Base-by-base conservation (phyloP, 495 filamentous ascomycete species). In the Hypoxylon perforatum region DNA sequence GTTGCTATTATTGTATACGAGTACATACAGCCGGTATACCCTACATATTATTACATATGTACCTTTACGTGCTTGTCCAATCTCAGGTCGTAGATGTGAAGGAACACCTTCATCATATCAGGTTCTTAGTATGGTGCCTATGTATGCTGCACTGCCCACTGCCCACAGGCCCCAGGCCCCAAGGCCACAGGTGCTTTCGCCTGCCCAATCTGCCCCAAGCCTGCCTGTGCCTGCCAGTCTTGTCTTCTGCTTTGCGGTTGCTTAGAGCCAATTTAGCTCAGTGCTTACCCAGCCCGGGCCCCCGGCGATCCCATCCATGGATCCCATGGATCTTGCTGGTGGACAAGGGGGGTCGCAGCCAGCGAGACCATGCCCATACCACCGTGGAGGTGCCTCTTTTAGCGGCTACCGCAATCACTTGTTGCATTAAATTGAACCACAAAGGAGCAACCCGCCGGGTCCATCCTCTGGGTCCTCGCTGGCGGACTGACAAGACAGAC, bases 341-440 rank as follows among this genome's bases (percentile, higher is more conserved):
- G 19, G 56, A 61, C 60, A 64, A 55, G 65, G 60, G 65, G 44
- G 63, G 56, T 51, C 15, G 50, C 33, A 39, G 35, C 1, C 49
- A 63, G 54, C 48, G 7, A 33, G 30, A 33, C 30, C 30, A 33
- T 9, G 30, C 25, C 25, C 25, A 28, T 28, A 28, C 25, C 25
- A 28, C 25, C 8, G 8, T 28, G 25, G 25, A 28, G 25, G 51
- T 57, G 42, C 57, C 39, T n/a, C 50, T 61, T 60, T 62, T 65
- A 70, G 67, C 67, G 67, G 57, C 63, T 70, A 70, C 67, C 54
- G 67, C 53, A 70, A 66, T 66, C 67, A 70, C 58, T 67, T 33
- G 47, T 45, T 70, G 67, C 67, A 70, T 65, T 33, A 66, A 65
- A 33, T 33, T 62, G 67, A 70, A 70, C 67, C 67, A 70, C 42